Evolutionary conservation across 192 early-diverging fungal species (phyloP).

Genomic region (Umbelopsis isabellina): DNA sequence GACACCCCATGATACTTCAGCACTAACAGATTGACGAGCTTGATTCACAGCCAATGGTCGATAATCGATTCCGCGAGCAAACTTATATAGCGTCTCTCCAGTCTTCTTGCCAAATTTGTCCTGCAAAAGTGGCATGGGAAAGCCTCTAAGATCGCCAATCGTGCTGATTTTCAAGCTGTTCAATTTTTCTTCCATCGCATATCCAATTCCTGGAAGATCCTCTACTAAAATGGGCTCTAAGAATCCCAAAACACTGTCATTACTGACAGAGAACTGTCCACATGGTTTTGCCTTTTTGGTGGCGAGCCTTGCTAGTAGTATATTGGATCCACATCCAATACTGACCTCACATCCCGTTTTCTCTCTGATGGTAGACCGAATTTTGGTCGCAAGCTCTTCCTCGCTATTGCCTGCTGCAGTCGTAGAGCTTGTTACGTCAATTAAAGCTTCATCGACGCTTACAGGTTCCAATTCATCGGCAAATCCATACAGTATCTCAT

Average conservation of each 20-base stretch:
- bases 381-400: conserved; percentile 56
- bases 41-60: conserved; percentile 66
- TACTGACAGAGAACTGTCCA: conserved; percentile 45
- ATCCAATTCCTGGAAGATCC: conserved; percentile 63
- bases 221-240: conserved; percentile 38
- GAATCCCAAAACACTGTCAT: conserved; percentile 21
- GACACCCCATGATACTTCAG: conserved; percentile 77
- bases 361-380: conserved; percentile 52
- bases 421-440: conserved; percentile 64
- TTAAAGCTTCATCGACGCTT: conserved; percentile 83
- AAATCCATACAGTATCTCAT: conserved; percentile 65
- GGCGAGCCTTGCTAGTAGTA: conserved; percentile 75
- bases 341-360: conserved; percentile 68
- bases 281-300: conserved; percentile 76
- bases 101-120: conserved; percentile 71
- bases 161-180: conserved; percentile 40
- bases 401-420: conserved; percentile 32
- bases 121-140: conserved; percentile 54
- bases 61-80: conserved; percentile 75
- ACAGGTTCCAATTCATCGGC: conserved; percentile 78
- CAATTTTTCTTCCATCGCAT: conserved; percentile 49
- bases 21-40: conserved; percentile 76
- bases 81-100: conserved; percentile 69
- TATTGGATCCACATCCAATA: conserved; percentile 77
- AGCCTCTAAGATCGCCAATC: conserved; percentile 49